These are phyloP conservation scores for Salix arbutifolia DNA, from an alignment of 345 rosid species.

Conservation along the genomic window DNA sequence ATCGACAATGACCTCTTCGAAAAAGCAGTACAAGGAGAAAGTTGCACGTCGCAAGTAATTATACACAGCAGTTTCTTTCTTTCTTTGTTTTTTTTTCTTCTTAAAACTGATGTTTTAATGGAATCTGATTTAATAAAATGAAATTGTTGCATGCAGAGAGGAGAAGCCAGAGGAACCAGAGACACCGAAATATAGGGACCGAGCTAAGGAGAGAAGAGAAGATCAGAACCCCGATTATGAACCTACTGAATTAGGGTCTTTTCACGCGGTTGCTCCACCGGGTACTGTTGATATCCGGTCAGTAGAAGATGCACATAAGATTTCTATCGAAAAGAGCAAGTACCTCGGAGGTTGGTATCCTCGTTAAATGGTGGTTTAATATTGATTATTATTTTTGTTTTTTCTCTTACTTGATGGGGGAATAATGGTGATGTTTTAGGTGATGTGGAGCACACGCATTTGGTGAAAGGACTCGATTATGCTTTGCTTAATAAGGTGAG, in stretches of 20 bases:
- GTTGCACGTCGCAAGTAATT: conserved; percentile 75
- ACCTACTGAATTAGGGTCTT: conserved; percentile 70
- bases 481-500: conserved; percentile 85
- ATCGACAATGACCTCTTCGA: conserved; percentile 53
- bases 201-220: conserved; percentile 95
- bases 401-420: not conserved
- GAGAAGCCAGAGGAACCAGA: conserved; percentile 87
- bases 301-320: conserved; percentile 65
- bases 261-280: conserved; percentile 97
- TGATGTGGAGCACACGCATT: conserved; percentile 95
- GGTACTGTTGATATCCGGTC: conserved; percentile 67
- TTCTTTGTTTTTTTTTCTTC: too few relatives aligned
- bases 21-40: conserved; percentile 76
- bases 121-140: not conserved
- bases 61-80: not conserved
- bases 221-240: conserved; percentile 98
- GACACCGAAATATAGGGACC: conserved; percentile 71
- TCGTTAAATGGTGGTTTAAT: not conserved
- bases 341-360: conserved; percentile 86
- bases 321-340: conserved; percentile 97
- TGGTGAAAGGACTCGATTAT: conserved; percentile 96
- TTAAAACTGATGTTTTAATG: not conserved
- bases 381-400: not conserved
- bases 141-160: conserved; percentile 53
- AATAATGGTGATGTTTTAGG: conserved; percentile 34